Evolutionary conservation across 2,329 filamentous ascomycete species (phyloP), one percentile per base, ranked within the genome.

Genomic region (Dactylonectria estremocensis): DNA sequence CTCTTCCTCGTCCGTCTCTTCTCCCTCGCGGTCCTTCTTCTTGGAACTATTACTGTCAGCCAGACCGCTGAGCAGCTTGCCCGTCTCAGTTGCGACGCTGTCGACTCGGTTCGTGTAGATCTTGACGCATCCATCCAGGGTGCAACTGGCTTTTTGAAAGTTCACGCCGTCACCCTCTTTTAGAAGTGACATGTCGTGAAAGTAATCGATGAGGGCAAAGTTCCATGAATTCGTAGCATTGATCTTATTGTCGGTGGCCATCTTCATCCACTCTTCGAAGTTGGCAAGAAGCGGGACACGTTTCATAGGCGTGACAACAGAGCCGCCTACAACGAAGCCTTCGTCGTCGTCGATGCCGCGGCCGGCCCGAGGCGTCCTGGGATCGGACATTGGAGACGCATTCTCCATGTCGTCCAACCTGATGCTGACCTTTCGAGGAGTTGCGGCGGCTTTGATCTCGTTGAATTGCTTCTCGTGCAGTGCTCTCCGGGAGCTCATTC

Each of bases 211-310:
- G 18, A 99, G 89, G n/a, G 96, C 96, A 83, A 99, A 98, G 81
- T 98, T 98, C 96, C 96, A 99, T 33, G 95, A 98, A 81, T 99
- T 99, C 67, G 92, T 91, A 55, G 96, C 95, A 80, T 98, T 99
- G 86, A 99, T 99, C 83, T 96, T 96, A 84, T 99, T 99, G 84
- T 99, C 96, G 16, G 96, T 98, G 2, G 96, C 96, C 95, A 99
- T 97, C 87, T 98, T 99, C 95, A 99, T 98, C 96, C 95, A 98
- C 80, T 99, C 96, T 81, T 99, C 96, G 76, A 98, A 99, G 82
- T 99, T 99, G 77, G 96, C 96, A 61, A 99, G 86, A 75, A 99
- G 93, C 1, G 96, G 96, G 31, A 97, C 94, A 68, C 95, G 93
- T 87, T 97, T 97, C 92, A 97, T 95, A 61, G 95, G 96, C 67